phyloP scores from a whole-genome alignment of 106 monocot genomes.

The Iris macrosiphon region DNA sequence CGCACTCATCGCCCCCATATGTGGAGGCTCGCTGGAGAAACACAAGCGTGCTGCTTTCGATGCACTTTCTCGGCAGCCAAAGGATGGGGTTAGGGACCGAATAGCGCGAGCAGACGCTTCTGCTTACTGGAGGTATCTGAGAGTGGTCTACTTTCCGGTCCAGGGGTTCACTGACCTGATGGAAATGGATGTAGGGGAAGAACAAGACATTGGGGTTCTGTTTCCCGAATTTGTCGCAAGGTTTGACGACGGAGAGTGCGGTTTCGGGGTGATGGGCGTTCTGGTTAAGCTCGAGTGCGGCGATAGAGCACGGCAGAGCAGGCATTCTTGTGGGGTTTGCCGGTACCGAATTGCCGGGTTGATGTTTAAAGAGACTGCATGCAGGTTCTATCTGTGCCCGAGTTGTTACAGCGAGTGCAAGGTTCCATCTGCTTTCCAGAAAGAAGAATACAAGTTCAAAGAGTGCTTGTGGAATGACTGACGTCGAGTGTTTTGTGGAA shows the following conservation, averaged over 20 bases:
- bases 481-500: too few relatives aligned
- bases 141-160: constrained; percentile 18
- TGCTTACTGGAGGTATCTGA: constrained; percentile 20
- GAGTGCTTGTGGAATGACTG: too few relatives aligned
- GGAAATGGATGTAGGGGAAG: background rate
- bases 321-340: constrained; percentile 16
- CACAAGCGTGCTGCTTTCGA: constrained; percentile 27
- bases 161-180: constrained; percentile 14
- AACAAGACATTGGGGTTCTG: constrained; percentile 2
- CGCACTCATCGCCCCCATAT: constrained; percentile 29
- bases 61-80: constrained; percentile 12
- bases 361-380: constrained; percentile 22
- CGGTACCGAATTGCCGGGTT: constrained; percentile 13
- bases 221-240: constrained; percentile 16
- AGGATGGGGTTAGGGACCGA: background rate
- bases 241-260: constrained; percentile 19
- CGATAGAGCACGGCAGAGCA: background rate
- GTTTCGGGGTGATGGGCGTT: constrained; percentile 26
- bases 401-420: constrained; percentile 33
- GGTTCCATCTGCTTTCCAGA: constrained; percentile 18
- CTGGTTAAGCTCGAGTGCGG: constrained; percentile 23
- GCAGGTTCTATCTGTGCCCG: constrained; percentile 18
- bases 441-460: constrained; percentile 23
- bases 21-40: constrained; percentile 21
- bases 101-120: constrained; percentile 2